Percentiles rank a stretch among this genome's conserved stretches.
phyloP scores from a whole-genome alignment of 768 basidiomycete species.

The Kwoniella botswanensis region DNA sequence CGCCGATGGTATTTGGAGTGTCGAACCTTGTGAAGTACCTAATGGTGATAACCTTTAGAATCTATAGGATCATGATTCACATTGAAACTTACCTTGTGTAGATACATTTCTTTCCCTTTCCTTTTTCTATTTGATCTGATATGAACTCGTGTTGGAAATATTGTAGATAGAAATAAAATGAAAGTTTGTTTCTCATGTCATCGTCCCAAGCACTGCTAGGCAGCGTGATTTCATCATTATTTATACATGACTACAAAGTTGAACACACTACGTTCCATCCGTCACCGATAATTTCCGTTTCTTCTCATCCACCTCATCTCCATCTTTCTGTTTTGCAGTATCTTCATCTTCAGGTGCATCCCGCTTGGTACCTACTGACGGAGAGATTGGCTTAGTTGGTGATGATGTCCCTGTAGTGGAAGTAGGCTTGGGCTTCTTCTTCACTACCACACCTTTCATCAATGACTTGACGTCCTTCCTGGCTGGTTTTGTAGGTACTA shows the following conservation, averaged over 20 bases:
- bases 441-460: constrained; percentile 56
- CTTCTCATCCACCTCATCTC: constrained; percentile 14
- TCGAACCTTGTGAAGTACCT: constrained; percentile 45
- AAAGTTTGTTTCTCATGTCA: too few species aligned
- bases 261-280: background rate
- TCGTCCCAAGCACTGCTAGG: background rate
- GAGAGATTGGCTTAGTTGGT: background rate
- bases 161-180: background rate
- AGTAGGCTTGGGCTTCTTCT: constrained; percentile 52
- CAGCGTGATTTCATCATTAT: background rate
- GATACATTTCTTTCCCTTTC: background rate
- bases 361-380: constrained; percentile 15
- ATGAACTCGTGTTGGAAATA: too few species aligned
- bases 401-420: background rate
- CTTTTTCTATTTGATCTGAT: too few species aligned
- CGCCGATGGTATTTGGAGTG: constrained; percentile 65
- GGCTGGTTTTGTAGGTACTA: constrained; percentile 40
- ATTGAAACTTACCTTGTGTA: background rate
- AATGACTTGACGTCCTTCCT: constrained; percentile 55
- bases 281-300: constrained; percentile 1
- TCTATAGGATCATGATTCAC: background rate
- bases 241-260: background rate
- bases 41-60: constrained; percentile 26
- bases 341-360: constrained; percentile 7
- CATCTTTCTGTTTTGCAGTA: background rate